A percentile compares a stretch with the other conserved stretches of the same genome.
Evolutionary conservation across 768 basidiomycete species (phyloP).

Genomic region (Kwoniella newhampshirensis): DNA sequence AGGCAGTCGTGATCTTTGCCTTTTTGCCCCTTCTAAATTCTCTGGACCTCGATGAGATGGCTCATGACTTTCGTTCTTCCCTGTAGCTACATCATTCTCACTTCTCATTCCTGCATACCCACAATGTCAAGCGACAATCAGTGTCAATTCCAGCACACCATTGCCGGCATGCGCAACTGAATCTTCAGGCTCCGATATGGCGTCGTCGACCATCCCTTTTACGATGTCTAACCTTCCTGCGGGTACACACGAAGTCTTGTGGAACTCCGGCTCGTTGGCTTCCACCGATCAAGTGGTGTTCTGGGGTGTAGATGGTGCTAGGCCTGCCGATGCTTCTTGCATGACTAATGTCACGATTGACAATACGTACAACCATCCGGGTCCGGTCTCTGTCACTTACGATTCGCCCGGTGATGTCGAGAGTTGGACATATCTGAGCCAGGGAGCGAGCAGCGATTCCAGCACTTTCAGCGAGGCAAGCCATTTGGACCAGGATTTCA

Average conservation of each 20-base stretch:
- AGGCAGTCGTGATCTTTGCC: not conserved
- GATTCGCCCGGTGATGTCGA: not conserved
- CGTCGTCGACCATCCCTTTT: constrained; percentile 22
- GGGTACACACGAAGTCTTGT: constrained; percentile 33
- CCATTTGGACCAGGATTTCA: constrained; percentile 20
- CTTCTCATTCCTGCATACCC: constrained; percentile 33
- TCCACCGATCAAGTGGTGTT: constrained; percentile 32
- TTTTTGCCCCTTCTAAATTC: too few relatives aligned
- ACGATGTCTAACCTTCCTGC: constrained; percentile 32
- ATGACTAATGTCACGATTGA: constrained; percentile 36
- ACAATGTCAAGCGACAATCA: constrained; percentile 35
- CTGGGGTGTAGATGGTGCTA: constrained; percentile 39
- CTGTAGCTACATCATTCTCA: constrained; percentile 34
- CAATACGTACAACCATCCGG: constrained; percentile 16
- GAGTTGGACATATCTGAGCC: constrained; percentile 25
- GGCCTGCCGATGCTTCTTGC: constrained; percentile 12
- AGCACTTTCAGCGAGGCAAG: constrained; percentile 2
- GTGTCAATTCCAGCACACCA: constrained; percentile 37
- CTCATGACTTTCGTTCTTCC: too few relatives aligned
- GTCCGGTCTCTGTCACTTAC: not conserved
- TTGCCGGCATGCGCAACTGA: constrained; percentile 37
- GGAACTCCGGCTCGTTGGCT: constrained; percentile 14
- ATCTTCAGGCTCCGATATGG: constrained; percentile 4
- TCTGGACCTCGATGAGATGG: too few relatives aligned
- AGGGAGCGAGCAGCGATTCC: constrained; percentile 1